Percentiles rank a stretch among this genome's conserved stretches.
Conservation (phyloP, 306 rosid species). For the Psophocarpus tetragonolobus region DNA sequence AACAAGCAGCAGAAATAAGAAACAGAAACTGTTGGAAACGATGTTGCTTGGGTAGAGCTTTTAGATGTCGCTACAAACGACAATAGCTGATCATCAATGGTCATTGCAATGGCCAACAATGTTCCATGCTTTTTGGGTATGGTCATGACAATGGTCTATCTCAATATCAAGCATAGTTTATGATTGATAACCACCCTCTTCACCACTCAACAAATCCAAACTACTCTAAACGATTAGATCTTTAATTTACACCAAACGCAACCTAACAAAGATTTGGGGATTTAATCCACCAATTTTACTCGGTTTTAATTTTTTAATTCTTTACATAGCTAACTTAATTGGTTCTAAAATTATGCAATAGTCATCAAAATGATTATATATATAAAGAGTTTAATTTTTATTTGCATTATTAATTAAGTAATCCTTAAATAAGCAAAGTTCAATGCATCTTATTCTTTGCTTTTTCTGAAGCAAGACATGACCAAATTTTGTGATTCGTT, state of each 20-base stretch:
- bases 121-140: constrained; percentile 25
- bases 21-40: neutral
- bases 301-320: neutral
- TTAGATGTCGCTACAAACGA: neutral
- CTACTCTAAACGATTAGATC: neutral
- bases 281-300: neutral
- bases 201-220: constrained; percentile 14
- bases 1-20: neutral
- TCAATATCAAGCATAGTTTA: neutral
- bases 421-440: neutral
- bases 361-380: neutral
- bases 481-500: constrained; percentile 4
- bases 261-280: neutral
- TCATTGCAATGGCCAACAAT: constrained; percentile 32
- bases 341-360: neutral
- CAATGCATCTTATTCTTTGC: neutral
- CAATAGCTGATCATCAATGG: neutral
- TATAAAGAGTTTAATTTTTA: neutral
- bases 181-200: neutral
- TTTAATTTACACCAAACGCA: constrained; percentile 19
- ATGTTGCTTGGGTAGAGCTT: neutral
- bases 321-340: neutral
- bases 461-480: neutral
- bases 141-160: constrained; percentile 17
- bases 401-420: neutral